These are phyloP conservation scores for Yamadazyma endophytica DNA, from an alignment of 805 yeast species.

Conservation along the genomic window DNA sequence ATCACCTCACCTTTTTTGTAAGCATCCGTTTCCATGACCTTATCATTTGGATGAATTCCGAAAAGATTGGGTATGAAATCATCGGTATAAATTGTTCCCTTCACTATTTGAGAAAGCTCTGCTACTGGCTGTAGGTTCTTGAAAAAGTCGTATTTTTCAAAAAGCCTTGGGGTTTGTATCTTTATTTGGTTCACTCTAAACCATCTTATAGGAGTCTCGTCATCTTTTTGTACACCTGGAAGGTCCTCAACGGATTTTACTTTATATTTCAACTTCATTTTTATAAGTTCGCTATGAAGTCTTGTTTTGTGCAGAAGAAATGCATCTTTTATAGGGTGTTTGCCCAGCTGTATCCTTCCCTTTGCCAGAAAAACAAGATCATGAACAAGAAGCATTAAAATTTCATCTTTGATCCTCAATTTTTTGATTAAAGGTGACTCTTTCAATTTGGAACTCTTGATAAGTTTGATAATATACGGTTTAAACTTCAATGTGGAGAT, in stretches of 20 bases:
- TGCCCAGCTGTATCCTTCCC: constrained; percentile 86
- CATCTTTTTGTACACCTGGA: constrained; percentile 30
- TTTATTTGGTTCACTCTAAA: constrained; percentile 67
- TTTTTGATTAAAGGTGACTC: constrained; percentile 41
- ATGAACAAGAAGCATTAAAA: constrained; percentile 68
- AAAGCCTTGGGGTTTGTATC: constrained; percentile 34
- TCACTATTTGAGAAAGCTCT: constrained; percentile 26
- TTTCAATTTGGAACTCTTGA: constrained; percentile 66
- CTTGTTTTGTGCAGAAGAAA: constrained; percentile 76
- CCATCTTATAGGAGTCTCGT: constrained; percentile 79
- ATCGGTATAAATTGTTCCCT: constrained; percentile 69
- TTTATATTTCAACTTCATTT: constrained; percentile 68
- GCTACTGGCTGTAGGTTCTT: constrained; percentile 43
- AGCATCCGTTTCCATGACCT: constrained; percentile 60
- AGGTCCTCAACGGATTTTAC: constrained; percentile 52
- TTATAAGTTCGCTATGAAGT: constrained; percentile 75
- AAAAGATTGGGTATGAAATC: constrained; percentile 67
- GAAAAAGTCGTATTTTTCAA: constrained; percentile 34
- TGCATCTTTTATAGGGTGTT: constrained; percentile 80
- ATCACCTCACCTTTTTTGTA: constrained; percentile 76
- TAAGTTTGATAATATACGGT: constrained; percentile 56
- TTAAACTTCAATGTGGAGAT: constrained; percentile 71
- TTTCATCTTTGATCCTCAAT: constrained; percentile 43
- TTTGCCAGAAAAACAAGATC: constrained; percentile 72
- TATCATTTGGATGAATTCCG: constrained; percentile 77